A percentile compares a stretch with the other conserved stretches of the same genome.
phyloP scores from a whole-genome alignment of 1,284 basidiomycete genomes.

The Marasmius sp. region DNA sequence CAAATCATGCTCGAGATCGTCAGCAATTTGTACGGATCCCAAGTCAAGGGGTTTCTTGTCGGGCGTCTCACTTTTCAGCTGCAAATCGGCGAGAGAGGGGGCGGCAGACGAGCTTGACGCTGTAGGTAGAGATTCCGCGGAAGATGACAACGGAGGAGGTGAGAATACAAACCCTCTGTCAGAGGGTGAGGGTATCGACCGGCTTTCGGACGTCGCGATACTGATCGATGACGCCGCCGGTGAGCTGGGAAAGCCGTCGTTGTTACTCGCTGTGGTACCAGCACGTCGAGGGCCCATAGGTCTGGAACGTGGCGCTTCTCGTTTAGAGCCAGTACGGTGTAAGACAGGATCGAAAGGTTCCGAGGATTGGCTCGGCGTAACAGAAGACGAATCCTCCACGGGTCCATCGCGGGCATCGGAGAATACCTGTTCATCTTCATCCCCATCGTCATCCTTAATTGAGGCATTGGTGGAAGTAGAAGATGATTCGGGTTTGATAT shows the following conservation, averaged over 20 bases:
- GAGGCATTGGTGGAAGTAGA: background rate
- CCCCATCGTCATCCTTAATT: background rate
- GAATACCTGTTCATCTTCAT: background rate
- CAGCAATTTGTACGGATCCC: slow-evolving; percentile 10
- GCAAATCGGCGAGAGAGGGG: slow-evolving; percentile 38
- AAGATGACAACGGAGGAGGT: slow-evolving; percentile 42
- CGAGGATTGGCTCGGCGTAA: background rate
- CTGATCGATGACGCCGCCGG: slow-evolving; percentile 26
- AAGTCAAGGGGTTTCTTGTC: slow-evolving; percentile 11
- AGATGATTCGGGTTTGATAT: slow-evolving; percentile 16
- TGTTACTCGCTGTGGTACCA: slow-evolving; percentile 3
- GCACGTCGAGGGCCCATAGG: slow-evolving; percentile 15
- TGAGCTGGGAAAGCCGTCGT: slow-evolving; percentile 4
- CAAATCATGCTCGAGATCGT: slow-evolving; percentile 12
- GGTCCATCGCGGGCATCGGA: slow-evolving; percentile 1
- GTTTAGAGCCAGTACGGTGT: background rate
- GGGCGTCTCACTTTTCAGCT: slow-evolving; percentile 23
- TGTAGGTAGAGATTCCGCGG: slow-evolving; percentile 44
- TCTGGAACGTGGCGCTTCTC: slow-evolving; percentile 2
- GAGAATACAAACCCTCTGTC: slow-evolving; percentile 9
- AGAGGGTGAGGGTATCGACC: slow-evolving; percentile 20
- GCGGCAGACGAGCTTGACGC: slow-evolving; percentile 39
- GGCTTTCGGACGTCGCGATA: slow-evolving; percentile 36
- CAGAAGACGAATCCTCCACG: background rate
- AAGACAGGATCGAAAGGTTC: background rate